Evolutionary conservation across 2,329 filamentous ascomycete species (phyloP).

Genomic region (Ophiosphaerella narmari): DNA sequence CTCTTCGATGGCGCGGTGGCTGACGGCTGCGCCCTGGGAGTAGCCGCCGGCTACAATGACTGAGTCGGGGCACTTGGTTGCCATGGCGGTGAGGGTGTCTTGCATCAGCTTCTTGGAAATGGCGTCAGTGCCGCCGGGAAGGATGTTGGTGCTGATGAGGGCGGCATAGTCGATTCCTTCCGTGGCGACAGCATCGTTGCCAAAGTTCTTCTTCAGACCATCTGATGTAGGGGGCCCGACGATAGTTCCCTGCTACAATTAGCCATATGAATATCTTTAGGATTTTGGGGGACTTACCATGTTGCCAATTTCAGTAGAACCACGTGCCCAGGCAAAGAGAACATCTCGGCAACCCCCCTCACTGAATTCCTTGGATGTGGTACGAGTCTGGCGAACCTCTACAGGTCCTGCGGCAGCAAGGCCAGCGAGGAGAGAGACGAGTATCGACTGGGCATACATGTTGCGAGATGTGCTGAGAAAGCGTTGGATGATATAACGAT

Average conservation of each 20-base stretch:
- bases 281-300: slow-evolving; percentile 39
- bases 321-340: slow-evolving; percentile 56
- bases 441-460: slow-evolving; percentile 33
- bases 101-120: slow-evolving; percentile 26
- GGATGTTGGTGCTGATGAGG: slow-evolving; percentile 29
- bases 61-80: slow-evolving; percentile 37
- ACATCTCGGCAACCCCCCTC: slow-evolving; percentile 48
- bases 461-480: neutral
- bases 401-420: slow-evolving; percentile 28
- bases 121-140: slow-evolving; percentile 36
- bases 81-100: slow-evolving; percentile 30
- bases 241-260: slow-evolving; percentile 37
- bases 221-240: slow-evolving; percentile 40
- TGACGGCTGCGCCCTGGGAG: slow-evolving; percentile 42
- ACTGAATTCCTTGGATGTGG: slow-evolving; percentile 47
- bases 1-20: slow-evolving; percentile 38
- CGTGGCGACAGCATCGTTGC: slow-evolving; percentile 32
- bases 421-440: slow-evolving; percentile 25
- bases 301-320: slow-evolving; percentile 56
- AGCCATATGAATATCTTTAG: slow-evolving; percentile 10
- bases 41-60: slow-evolving; percentile 41
- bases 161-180: slow-evolving; percentile 42
- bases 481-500: neutral
- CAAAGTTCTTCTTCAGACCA: slow-evolving; percentile 34
- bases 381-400: slow-evolving; percentile 32